Percentiles rank a stretch among this genome's conserved stretches.
Conservation (phyloP, 2,329 filamentous ascomycete species). For the Elsinoe arachidis region DNA sequence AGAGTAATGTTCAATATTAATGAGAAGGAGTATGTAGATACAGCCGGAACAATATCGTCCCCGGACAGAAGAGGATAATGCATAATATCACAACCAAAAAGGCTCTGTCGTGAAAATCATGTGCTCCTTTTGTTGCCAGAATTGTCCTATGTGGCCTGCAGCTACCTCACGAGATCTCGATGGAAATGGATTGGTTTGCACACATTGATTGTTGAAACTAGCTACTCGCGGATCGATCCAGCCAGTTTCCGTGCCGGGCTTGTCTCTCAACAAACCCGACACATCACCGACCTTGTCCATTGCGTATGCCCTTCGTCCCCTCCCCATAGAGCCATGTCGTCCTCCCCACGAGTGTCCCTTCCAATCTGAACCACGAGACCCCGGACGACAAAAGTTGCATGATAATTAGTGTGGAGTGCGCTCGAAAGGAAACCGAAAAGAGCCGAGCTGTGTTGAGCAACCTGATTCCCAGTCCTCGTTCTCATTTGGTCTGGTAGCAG, state of each 20-base stretch:
- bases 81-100: not conserved
- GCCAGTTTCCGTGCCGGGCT: not conserved
- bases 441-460: constrained; percentile 3
- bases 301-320: not conserved
- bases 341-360: constrained; percentile 18
- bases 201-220: constrained; percentile 5
- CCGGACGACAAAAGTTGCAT: not conserved
- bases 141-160: too few species aligned
- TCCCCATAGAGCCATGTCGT: not conserved
- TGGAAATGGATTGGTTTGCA: not conserved
- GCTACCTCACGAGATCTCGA: too few species aligned
- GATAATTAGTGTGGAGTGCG: constrained; percentile 6
- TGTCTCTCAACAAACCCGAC: not conserved
- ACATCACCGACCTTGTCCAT: not conserved
- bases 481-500: not conserved
- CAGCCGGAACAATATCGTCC: not conserved
- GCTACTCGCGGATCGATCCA: not conserved
- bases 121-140: not conserved
- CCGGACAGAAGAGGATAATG: not conserved
- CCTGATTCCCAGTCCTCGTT: not conserved
- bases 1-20: not conserved
- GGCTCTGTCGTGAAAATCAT: not conserved
- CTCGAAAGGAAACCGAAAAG: constrained; percentile 11
- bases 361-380: constrained; percentile 4
- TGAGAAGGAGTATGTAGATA: not conserved